Evolutionary conservation across 73 alveolate genomes (phyloP), one percentile per base, ranked within the genome.

Genomic region (Breviolum minutum): DNA sequence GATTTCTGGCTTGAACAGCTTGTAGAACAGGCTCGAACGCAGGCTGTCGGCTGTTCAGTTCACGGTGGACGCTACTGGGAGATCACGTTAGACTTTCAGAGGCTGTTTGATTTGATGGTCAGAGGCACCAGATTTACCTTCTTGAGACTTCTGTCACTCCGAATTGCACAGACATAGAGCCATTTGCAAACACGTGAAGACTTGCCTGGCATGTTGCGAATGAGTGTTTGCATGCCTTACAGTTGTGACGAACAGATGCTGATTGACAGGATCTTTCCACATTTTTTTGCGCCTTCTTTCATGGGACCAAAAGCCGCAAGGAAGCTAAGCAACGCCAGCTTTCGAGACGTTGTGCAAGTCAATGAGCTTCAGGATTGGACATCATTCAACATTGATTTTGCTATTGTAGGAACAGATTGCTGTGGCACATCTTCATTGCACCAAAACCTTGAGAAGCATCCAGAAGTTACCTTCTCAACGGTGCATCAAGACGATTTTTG

Each of bases 1-100:
- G 97, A 91, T 29, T 63, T 60, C 8, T 91, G 97, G 97, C 88
- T 91, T 6, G 97, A 91, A 3, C 88, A 48, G 48, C 64, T 91
- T 76, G 29, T 91, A 19, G 87, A 66, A 10, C 77, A 91, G 88
- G 97, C 97, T 7, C 97, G 71, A 77, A 30, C 13, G 29, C 88
- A 79, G 48, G 32, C 74, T 40, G 22, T 91, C 32, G 97, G 97
- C 26, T 91, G 97, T 82, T 71, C 61, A 22, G 97, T 91, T 19
- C 97, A 91, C 76, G 84, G 88, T 24, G 97, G 97, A 19, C 87
- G 97, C 62, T 91, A 91, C 64, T 91, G 97, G 97, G 97, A 91
- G 61, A 82, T 62, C 29, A 54, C 40, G 9, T 8, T 91, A 63
- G 89, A 91, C 79, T 20, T 91, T 30, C 83, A 26, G 8, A 26